Base-by-base conservation (phyloP, 2,329 filamentous ascomycete species). In the Neurospora crassa region DNA sequence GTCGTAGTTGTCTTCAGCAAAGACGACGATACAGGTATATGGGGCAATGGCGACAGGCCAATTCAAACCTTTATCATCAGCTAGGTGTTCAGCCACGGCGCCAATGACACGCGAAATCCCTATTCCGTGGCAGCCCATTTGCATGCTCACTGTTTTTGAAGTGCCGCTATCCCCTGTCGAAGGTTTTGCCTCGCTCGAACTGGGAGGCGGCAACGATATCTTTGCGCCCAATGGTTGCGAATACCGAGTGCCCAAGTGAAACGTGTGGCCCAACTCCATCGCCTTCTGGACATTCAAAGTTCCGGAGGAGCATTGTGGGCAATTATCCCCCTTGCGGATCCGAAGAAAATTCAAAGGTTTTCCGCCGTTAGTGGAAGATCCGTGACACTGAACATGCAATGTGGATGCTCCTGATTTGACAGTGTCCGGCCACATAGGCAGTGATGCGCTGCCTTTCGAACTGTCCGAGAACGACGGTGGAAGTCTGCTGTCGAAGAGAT, bases 91-190 rank as follows among this genome's bases (percentile, higher is more conserved):
- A 1, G 94, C 94, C 0, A 96, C 89, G 1, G 96, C 93, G 10
- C 91, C 94, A 73, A 99, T 90, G 76, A 99, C 90, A 67, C 96
- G 91, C 5, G 94, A 97, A 20, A 99, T 89, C 1, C 96, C 96
- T 73, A 99, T 96, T 0, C 96, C 96, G 78, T 97, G 93, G 79
- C 96, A 99, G 70, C 96, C 96, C 96, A 99, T 99, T 74, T 97
- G 89, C 77, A 97, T 86, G 0, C 89, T 84, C 0, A 89, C 84
- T 5, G 41, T 69, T 5, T 69, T 63, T 37, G 75, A 78, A n/a
- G 74, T 76, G 67, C 77, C 73, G 18, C 78, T 75, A 16, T 72
- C 70, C 34, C 69, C 41, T 2, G 43, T 75, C n/a, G 79, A 74
- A 4, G 73, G 59, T n/a, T 68, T 37, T 16, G 29, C 72, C 67